Conservation (phyloP, 2,329 filamentous ascomycete genomes). For the Paracoccidioides lutzii region DNA sequence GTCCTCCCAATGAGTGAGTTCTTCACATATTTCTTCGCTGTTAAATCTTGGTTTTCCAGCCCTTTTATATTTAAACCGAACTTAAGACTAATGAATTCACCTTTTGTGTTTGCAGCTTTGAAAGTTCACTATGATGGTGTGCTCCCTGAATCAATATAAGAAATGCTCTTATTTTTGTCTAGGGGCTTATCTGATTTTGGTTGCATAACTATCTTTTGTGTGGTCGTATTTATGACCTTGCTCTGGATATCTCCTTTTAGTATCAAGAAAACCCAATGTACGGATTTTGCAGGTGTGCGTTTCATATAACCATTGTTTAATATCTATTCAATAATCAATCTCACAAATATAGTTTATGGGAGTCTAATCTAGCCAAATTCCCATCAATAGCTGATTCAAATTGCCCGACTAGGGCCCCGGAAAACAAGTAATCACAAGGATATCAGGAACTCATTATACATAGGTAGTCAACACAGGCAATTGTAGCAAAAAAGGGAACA, state of each 20-base stretch:
- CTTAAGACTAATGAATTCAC: slow-evolving; percentile 9
- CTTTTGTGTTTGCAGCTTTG: slow-evolving; percentile 20
- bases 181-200: too few relatives aligned
- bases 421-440: too few relatives aligned
- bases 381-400: background rate
- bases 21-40: background rate
- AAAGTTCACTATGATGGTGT: slow-evolving; percentile 34
- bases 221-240: background rate
- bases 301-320: background rate
- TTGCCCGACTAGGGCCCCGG: too few relatives aligned
- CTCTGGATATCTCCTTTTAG: background rate
- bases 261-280: background rate
- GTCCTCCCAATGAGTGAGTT: slow-evolving; percentile 35
- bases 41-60: background rate
- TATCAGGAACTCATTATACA: background rate
- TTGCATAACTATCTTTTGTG: background rate
- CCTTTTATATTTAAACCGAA: background rate
- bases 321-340: background rate
- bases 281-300: too few relatives aligned
- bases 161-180: too few relatives aligned
- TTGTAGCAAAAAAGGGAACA: too few relatives aligned
- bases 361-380: background rate
- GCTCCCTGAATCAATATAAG: slow-evolving; percentile 2
- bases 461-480: background rate
- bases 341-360: background rate